Evolutionary conservation across 2,329 filamentous ascomycete species (phyloP).

Genomic region (Colletotrichum sp.): DNA sequence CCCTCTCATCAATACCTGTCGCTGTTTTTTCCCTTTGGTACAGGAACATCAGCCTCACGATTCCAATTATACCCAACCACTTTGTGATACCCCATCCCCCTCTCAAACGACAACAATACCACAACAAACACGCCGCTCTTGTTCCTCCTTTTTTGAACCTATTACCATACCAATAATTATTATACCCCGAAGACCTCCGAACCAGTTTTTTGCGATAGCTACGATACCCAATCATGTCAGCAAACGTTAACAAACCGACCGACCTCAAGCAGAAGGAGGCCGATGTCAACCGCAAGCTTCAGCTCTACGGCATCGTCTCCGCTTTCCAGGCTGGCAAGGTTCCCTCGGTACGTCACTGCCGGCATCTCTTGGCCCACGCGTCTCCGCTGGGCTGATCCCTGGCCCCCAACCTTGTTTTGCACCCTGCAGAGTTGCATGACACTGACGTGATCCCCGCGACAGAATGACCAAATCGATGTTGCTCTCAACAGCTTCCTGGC

Average conservation of each 20-base stretch:
- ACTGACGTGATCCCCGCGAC: conserved; percentile 13
- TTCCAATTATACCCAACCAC: conserved; percentile 16
- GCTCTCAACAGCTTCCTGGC: conserved; percentile 87
- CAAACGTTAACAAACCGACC: conserved; percentile 74
- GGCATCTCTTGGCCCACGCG: background rate
- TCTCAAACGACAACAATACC: background rate
- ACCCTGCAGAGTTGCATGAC: background rate
- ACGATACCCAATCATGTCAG: conserved; percentile 33
- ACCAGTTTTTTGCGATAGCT: background rate
- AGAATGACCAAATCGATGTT: conserved; percentile 96
- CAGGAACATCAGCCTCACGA: conserved; percentile 13
- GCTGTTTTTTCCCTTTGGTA: background rate
- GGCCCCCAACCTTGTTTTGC: background rate
- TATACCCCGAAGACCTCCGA: background rate
- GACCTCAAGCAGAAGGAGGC: conserved; percentile 79
- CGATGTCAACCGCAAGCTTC: conserved; percentile 91
- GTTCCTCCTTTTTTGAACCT: background rate
- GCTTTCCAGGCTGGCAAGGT: conserved; percentile 91
- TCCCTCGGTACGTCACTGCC: conserved; percentile 71
- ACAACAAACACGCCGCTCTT: background rate
- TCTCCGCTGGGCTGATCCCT: background rate
- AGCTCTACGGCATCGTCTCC: conserved; percentile 87
- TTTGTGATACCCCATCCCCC: conserved; percentile 14
- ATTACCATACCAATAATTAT: background rate
- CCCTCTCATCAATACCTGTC: conserved; percentile 13